A percentile compares a stretch with the other conserved stretches of the same genome.
Conservation (phyloP, 225 moss, liverwort and hornwort genomes). For the Physcomitrellopsis africana region DNA sequence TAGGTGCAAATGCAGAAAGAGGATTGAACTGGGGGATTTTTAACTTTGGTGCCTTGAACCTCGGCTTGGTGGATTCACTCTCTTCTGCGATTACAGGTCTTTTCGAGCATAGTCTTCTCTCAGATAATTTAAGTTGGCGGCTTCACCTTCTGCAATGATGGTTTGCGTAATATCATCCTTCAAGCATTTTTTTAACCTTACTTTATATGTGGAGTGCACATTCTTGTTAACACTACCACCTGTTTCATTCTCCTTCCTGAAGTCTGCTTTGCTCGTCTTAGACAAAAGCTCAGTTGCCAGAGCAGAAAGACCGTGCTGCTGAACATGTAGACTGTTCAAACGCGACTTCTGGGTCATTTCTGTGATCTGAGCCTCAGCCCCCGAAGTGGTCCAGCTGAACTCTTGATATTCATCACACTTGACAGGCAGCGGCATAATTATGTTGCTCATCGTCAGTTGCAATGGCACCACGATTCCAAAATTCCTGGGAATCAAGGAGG, state of each 20-base stretch:
- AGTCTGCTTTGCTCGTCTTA: neutral
- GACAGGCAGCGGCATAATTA: constrained; percentile 4
- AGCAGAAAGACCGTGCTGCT: constrained; percentile 36
- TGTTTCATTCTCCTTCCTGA: neutral
- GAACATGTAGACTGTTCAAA: constrained; percentile 10
- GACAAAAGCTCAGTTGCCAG: constrained; percentile 38
- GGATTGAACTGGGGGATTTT: constrained; percentile 41
- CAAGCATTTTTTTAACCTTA: neutral
- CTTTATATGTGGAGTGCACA: constrained; percentile 4
- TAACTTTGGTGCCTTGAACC: constrained; percentile 55
- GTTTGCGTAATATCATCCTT: no score
- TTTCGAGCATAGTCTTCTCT: constrained; percentile 26
- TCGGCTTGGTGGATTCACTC: constrained; percentile 48
- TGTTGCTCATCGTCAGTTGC: constrained; percentile 27
- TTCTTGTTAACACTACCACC: neutral
- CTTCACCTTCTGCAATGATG: no score
- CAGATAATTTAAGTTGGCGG: neutral
- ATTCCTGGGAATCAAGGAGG: neutral
- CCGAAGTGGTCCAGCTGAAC: constrained; percentile 2
- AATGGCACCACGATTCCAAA: constrained; percentile 8
- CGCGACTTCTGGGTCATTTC: constrained; percentile 23
- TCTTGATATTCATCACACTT: neutral
- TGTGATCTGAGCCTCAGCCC: constrained; percentile 26
- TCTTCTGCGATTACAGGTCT: constrained; percentile 35
- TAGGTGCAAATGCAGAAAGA: no score